Evolutionary conservation across 2,329 filamentous ascomycete genomes (phyloP).

Genomic region (Trichoderma aggressivum): DNA sequence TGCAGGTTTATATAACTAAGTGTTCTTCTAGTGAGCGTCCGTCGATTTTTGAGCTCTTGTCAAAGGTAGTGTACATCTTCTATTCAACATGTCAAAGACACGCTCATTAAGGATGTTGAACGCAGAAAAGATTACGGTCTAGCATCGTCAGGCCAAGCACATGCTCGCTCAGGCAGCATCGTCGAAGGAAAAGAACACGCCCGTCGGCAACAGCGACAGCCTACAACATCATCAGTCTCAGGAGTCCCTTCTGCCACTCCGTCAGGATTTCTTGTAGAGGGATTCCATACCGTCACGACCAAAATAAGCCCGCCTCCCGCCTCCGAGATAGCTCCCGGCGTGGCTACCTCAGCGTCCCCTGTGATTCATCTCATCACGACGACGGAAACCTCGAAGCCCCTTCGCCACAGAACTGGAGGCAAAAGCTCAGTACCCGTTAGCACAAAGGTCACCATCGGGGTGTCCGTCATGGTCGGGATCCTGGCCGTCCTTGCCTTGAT

Average conservation of each 20-base stretch:
- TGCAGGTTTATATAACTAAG: not conserved
- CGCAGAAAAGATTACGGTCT: slow-evolving; percentile 28
- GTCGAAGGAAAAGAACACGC: not conserved
- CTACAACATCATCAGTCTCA: not conserved
- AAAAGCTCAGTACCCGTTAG: slow-evolving; percentile 33
- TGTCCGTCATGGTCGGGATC: slow-evolving; percentile 40
- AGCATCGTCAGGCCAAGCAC: slow-evolving; percentile 6
- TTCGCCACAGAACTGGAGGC: not conserved
- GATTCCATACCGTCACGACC: not conserved
- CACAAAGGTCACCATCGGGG: slow-evolving; percentile 44
- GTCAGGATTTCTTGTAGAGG: not conserved
- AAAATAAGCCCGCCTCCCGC: not conserved
- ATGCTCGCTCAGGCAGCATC: not conserved
- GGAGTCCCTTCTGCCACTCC: not conserved
- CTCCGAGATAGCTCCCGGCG: not conserved
- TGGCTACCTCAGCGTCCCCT: not conserved
- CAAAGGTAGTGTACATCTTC: slow-evolving; percentile 40
- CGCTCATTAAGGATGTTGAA: slow-evolving; percentile 15
- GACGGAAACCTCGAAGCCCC: slow-evolving; percentile 4
- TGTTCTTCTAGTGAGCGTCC: slow-evolving; percentile 44
- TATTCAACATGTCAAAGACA: not conserved
- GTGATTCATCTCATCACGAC: slow-evolving; percentile 23
- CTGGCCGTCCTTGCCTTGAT: slow-evolving; percentile 37
- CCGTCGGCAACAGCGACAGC: not conserved
- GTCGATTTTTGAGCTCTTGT: slow-evolving; percentile 50